phyloP scores from a whole-genome alignment of 1,284 basidiomycete genomes.

The Clitocybe nebularis region DNA sequence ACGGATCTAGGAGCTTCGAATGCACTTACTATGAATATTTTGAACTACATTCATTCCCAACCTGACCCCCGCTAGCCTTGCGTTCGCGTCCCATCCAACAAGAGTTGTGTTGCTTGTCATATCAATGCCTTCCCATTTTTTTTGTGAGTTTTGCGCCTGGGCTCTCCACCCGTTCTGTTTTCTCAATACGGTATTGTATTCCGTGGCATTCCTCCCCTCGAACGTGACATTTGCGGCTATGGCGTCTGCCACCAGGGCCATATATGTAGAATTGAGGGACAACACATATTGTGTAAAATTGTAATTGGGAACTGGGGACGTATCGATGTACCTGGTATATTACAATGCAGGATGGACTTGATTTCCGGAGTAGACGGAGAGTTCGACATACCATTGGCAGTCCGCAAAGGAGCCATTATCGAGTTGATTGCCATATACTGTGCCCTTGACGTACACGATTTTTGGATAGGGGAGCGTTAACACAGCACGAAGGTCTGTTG shows the following conservation, averaged over 20 bases:
- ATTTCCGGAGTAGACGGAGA: conserved; percentile 2
- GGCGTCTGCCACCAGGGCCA: conserved; percentile 12
- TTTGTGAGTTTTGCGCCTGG: conserved; percentile 13
- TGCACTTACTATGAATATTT: conserved; percentile 12
- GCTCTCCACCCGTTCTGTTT: conserved; percentile 17
- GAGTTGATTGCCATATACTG: conserved; percentile 17
- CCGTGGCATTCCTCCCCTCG: conserved; percentile 17
- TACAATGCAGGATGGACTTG: too few species aligned
- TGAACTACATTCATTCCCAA: conserved; percentile 14
- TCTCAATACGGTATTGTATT: conserved; percentile 12
- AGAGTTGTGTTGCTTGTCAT: conserved; percentile 17
- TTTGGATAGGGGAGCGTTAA: conserved; percentile 13
- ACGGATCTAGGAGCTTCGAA: background rate
- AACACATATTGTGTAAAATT: conserved; percentile 17
- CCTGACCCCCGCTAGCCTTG: conserved; percentile 16
- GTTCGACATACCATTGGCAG: background rate
- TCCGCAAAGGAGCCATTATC: conserved; percentile 8
- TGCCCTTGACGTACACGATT: conserved; percentile 19
- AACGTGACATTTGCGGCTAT: conserved; percentile 15
- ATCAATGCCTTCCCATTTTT: conserved; percentile 15
- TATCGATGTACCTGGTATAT: conserved; percentile 17
- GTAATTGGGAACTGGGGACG: conserved; percentile 16
- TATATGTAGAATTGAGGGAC: conserved; percentile 15
- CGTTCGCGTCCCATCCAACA: conserved; percentile 14
- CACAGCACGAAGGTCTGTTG: conserved; percentile 15